These are phyloP conservation scores for Pythium brassicae DNA, from an alignment of 352 stramenopile genomes.

Conservation along the genomic window DNA sequence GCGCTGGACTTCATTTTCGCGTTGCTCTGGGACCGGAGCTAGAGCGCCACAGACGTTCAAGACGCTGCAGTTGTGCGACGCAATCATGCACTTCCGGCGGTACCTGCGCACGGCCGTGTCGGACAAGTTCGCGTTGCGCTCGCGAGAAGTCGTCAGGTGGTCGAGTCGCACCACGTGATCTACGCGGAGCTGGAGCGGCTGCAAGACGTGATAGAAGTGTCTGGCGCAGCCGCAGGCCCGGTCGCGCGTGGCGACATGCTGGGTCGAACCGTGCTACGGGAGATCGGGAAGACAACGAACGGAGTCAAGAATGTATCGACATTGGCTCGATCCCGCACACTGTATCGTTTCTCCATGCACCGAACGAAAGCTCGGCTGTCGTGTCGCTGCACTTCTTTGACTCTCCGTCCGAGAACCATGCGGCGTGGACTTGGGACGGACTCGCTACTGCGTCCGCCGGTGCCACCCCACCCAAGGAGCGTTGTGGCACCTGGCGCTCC, in stretches of 20 bases:
- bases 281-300: no score
- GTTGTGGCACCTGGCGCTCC: not conserved
- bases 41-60: not conserved
- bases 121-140: not conserved
- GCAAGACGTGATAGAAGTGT: not conserved
- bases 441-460: not conserved
- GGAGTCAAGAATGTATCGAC: not conserved
- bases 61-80: not conserved
- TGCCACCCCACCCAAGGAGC: no score
- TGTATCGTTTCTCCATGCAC: no score
- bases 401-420: not conserved
- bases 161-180: slow-evolving; percentile 2
- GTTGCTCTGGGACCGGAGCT: not conserved
- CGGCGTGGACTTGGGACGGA: not conserved
- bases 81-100: not conserved
- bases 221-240: not conserved
- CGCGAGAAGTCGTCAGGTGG: not conserved
- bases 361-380: not conserved
- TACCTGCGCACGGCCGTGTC: slow-evolving; percentile 1
- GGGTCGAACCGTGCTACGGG: not conserved
- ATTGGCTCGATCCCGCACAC: no score
- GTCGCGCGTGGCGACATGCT: not conserved
- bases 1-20: not conserved
- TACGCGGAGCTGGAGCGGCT: slow-evolving; percentile 4
- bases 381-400: not conserved